These are phyloP conservation scores for Salisapilia sapeloensis DNA, from an alignment of 352 stramenopile genomes.

Conservation along the genomic window DNA sequence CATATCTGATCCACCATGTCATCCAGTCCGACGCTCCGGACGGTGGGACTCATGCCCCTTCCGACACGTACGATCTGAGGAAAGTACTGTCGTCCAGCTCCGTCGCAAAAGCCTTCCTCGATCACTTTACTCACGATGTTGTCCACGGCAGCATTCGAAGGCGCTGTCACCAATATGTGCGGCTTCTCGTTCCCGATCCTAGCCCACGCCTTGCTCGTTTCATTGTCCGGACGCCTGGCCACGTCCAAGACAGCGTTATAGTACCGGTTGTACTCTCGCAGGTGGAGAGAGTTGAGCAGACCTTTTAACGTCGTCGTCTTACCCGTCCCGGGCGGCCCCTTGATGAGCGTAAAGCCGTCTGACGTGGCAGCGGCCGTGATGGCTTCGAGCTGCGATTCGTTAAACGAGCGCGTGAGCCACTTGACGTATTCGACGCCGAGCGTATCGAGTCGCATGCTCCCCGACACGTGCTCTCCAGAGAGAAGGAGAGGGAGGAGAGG, in stretches of 20 bases:
- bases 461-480: slow-evolving; percentile 42
- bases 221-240: slow-evolving; percentile 48
- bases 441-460: slow-evolving; percentile 67
- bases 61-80: slow-evolving; percentile 91
- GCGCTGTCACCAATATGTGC: slow-evolving; percentile 86
- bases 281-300: slow-evolving; percentile 83
- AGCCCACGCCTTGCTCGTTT: slow-evolving; percentile 71
- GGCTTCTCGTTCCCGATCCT: slow-evolving; percentile 80
- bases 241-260: slow-evolving; percentile 82
- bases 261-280: slow-evolving; percentile 86
- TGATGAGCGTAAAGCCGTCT: slow-evolving; percentile 85
- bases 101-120: slow-evolving; percentile 89
- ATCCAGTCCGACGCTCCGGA: slow-evolving; percentile 64
- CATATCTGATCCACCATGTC: slow-evolving; percentile 77
- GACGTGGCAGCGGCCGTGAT: slow-evolving; percentile 78
- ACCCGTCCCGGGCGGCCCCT: slow-evolving; percentile 77
- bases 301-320: slow-evolving; percentile 88
- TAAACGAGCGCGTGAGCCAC: slow-evolving; percentile 69
- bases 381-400: slow-evolving; percentile 80
- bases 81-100: slow-evolving; percentile 86
- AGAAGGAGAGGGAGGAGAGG: slow-evolving; percentile 56
- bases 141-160: slow-evolving; percentile 92
- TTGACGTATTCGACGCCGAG: slow-evolving; percentile 65
- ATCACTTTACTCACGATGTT: slow-evolving; percentile 96
- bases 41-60: slow-evolving; percentile 47